Conservation (phyloP, 225 moss, liverwort and hornwort species). For the Sphagnum tenellum region DNA sequence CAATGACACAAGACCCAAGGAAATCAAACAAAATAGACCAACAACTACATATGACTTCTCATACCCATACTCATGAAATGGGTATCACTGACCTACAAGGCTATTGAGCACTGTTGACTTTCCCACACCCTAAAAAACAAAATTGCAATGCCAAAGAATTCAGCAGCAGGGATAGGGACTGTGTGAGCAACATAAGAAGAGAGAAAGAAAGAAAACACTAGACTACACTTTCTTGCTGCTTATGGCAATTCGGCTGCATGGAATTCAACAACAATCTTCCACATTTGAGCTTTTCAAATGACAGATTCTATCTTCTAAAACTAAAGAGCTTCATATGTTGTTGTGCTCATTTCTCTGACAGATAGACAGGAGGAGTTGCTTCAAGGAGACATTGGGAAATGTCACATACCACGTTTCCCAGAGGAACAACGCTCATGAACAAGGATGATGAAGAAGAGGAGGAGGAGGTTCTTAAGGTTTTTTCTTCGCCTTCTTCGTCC, state of each 20-base stretch:
- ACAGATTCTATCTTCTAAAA: not conserved
- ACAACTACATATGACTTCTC: no score
- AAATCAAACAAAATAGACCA: no score
- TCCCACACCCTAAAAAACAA: slow-evolving; percentile 30
- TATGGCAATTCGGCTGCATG: not conserved
- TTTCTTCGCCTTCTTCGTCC: slow-evolving; percentile 48
- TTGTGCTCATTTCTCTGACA: not conserved
- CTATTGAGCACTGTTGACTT: slow-evolving; percentile 54
- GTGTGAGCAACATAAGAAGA: not conserved
- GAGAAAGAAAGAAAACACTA: slow-evolving; percentile 1
- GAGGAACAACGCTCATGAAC: slow-evolving; percentile 37
- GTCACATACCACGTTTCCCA: slow-evolving; percentile 40
- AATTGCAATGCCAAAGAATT: not conserved
- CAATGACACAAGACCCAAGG: slow-evolving; percentile 15
- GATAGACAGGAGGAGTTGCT: no score
- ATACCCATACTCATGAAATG: not conserved
- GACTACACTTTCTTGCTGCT: not conserved
- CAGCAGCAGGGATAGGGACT: no score
- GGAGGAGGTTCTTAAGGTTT: slow-evolving; percentile 14
- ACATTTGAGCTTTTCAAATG: not conserved
- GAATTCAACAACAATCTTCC: not conserved
- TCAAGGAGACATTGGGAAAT: not conserved
- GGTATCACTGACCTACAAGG: slow-evolving; percentile 27
- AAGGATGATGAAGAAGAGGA: slow-evolving; percentile 11
- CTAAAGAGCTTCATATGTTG: not conserved